These are phyloP conservation scores for Cryoendolithus antarcticus DNA, from an alignment of 2,329 filamentous ascomycete genomes.

Conservation along the genomic window DNA sequence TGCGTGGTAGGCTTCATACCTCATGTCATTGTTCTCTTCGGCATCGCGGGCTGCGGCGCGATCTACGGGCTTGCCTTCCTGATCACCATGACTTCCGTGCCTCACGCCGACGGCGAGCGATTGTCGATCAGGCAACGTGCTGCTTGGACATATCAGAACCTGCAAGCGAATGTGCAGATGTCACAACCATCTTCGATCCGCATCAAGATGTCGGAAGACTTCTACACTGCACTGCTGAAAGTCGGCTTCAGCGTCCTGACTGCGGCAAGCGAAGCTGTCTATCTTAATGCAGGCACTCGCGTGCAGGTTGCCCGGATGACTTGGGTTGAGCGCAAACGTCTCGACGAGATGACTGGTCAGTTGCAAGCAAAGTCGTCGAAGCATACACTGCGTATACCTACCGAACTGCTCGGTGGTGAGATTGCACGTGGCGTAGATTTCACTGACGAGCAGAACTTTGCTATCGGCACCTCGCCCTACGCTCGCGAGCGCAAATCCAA, in stretches of 20 bases:
- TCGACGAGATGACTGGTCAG: conserved; percentile 51
- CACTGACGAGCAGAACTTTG: conserved; percentile 20
- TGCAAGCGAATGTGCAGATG: conserved; percentile 83
- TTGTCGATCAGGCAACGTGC: conserved; percentile 49
- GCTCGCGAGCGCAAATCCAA: conserved; percentile 51
- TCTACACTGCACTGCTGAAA: conserved; percentile 80
- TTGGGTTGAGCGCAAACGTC: conserved; percentile 82
- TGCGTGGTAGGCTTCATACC: conserved; percentile 92
- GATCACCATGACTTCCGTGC: conserved; percentile 59
- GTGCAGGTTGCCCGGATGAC: conserved; percentile 66
- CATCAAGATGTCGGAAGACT: conserved; percentile 81
- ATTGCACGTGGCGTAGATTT: conserved; percentile 26
- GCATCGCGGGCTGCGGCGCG: conserved; percentile 59
- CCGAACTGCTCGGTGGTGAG: conserved; percentile 30
- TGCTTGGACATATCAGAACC: conserved; percentile 63
- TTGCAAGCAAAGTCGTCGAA: conserved; percentile 22
- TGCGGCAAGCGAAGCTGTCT: conserved; percentile 90
- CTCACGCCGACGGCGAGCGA: conserved; percentile 35
- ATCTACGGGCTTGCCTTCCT: conserved; percentile 70
- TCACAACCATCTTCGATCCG: conserved; percentile 53
- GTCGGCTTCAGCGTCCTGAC: conserved; percentile 81
- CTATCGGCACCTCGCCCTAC: conserved; percentile 40
- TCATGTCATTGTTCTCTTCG: conserved; percentile 72
- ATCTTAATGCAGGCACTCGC: conserved; percentile 74
- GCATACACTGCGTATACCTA: conserved; percentile 19